Evolutionary conservation across 345 rosid species (phyloP).

Genomic region (Aquilaria malaccensis): DNA sequence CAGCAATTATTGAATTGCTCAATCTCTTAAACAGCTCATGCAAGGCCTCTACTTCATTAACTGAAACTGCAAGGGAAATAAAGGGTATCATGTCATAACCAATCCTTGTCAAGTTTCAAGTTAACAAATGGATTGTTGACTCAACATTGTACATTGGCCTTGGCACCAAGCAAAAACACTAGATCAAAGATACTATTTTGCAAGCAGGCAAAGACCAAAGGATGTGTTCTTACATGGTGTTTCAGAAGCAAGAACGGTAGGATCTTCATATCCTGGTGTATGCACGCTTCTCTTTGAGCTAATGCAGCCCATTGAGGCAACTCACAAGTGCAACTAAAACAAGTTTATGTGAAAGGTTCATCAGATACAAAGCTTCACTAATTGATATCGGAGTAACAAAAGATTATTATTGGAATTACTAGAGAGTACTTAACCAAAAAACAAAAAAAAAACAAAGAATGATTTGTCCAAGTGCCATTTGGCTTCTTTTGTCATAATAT

Average conservation of each 20-base stretch:
- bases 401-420: no score
- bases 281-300: conserved; percentile 26
- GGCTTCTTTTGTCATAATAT: no score
- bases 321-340: conserved; percentile 2
- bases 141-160: neutral
- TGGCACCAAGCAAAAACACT: neutral
- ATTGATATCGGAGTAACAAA: conserved; percentile 2
- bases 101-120: neutral
- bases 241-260: conserved; percentile 62
- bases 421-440: no score
- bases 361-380: conserved; percentile 6
- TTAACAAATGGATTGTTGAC: neutral
- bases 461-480: no score
- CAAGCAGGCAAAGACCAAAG: neutral
- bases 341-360: conserved; percentile 8
- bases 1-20: conserved; percentile 76
- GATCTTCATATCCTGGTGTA: conserved; percentile 55
- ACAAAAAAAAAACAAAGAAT: neutral
- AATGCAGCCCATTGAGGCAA: conserved; percentile 38
- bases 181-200: neutral
- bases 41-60: conserved; percentile 74
- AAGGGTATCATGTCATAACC: neutral
- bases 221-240: conserved; percentile 53
- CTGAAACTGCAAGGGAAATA: conserved; percentile 48
- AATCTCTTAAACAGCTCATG: conserved; percentile 74